Evolutionary conservation across 768 basidiomycete species (phyloP).

Genomic region (Podaxis rugospora): DNA sequence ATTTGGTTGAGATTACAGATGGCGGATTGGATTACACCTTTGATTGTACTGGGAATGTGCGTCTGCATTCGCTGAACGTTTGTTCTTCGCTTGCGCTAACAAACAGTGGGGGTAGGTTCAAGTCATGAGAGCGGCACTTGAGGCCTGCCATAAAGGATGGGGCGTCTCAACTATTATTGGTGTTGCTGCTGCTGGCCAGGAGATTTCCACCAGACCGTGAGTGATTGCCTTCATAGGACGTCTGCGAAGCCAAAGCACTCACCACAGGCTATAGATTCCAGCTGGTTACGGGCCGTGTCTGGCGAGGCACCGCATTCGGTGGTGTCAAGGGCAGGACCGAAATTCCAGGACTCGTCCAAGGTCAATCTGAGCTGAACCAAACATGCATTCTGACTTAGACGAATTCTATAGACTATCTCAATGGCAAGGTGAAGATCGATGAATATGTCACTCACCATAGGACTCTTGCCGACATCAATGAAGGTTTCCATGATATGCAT

Average conservation of each 20-base stretch:
- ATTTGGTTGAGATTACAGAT: slow-evolving; percentile 89
- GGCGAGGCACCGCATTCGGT: slow-evolving; percentile 95
- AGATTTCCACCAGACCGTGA: slow-evolving; percentile 86
- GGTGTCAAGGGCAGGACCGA: slow-evolving; percentile 98
- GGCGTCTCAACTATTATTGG: slow-evolving; percentile 95
- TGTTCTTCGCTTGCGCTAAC: neutral
- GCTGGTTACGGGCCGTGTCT: slow-evolving; percentile 80
- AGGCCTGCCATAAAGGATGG: slow-evolving; percentile 99
- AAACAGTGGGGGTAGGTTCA: slow-evolving; percentile 49
- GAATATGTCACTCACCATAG: slow-evolving; percentile 93
- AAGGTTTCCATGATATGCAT: slow-evolving; percentile 95
- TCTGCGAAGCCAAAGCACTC: neutral
- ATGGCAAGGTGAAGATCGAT: slow-evolving; percentile 82
- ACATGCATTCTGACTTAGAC: neutral
- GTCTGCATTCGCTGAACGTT: slow-evolving; percentile 12
- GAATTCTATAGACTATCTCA: slow-evolving; percentile 63
- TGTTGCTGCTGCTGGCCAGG: slow-evolving; percentile 95
- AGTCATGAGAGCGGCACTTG: slow-evolving; percentile 93
- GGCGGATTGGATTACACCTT: slow-evolving; percentile 97
- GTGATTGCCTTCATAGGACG: slow-evolving; percentile 21
- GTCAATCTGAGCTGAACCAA: slow-evolving; percentile 30
- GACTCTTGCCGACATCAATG: slow-evolving; percentile 70
- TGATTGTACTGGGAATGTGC: slow-evolving; percentile 87
- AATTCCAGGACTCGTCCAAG: slow-evolving; percentile 88
- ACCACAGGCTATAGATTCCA: slow-evolving; percentile 25